phyloP scores from a whole-genome alignment of 352 stramenopile species.

The Globisporangium spinosum region DNA sequence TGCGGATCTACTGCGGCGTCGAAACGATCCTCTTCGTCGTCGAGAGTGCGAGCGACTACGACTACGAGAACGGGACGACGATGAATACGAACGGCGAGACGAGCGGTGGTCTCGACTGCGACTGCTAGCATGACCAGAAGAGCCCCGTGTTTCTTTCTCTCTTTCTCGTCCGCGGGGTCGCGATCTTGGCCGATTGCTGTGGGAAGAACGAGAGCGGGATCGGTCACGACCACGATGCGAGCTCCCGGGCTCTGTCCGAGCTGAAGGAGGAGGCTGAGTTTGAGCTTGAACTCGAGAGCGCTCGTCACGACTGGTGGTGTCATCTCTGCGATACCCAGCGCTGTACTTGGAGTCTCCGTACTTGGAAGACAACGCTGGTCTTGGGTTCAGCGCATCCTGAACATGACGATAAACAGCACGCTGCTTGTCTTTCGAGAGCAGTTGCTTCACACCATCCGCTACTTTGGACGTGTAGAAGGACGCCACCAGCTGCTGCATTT shows the following conservation, averaged over 20 bases:
- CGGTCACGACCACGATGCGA: neutral
- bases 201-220: neutral
- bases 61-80: slow-evolving; percentile 28
- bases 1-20: neutral
- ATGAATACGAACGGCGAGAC: slow-evolving; percentile 4
- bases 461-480: slow-evolving; percentile 16
- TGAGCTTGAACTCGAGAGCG: neutral
- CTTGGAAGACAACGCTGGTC: slow-evolving; percentile 16
- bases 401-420: slow-evolving; percentile 17
- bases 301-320: slow-evolving; percentile 1
- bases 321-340: slow-evolving; percentile 19
- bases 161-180: slow-evolving; percentile 6
- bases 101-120: slow-evolving; percentile 17
- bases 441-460: slow-evolving; percentile 12
- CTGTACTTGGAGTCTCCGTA: slow-evolving; percentile 21
- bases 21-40: slow-evolving; percentile 1
- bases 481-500: slow-evolving; percentile 9
- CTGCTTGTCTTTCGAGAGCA: slow-evolving; percentile 32
- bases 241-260: neutral
- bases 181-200: slow-evolving; percentile 1
- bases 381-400: neutral
- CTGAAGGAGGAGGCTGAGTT: neutral
- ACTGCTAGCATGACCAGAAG: slow-evolving; percentile 17
- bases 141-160: slow-evolving; percentile 12
- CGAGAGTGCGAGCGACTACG: slow-evolving; percentile 33